These are phyloP conservation scores for Prunella vulgaris DNA, from an alignment of 257 asterid genomes.

Conservation along the genomic window DNA sequence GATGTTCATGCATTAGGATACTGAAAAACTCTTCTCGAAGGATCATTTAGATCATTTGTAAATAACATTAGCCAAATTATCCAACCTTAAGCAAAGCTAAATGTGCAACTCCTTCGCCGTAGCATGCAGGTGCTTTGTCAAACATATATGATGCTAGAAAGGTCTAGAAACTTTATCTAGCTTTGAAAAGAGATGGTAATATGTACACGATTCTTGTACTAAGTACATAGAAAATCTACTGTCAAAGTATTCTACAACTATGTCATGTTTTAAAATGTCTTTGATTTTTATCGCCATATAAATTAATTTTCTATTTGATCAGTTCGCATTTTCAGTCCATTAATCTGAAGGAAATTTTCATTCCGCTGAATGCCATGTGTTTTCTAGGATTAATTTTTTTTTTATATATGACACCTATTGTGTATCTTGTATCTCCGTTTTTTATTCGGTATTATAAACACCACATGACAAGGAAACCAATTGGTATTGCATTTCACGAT, in stretches of 20 bases:
- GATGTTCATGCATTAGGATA: background rate
- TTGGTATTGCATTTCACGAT: background rate
- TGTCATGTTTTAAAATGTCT: background rate
- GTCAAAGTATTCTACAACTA: background rate
- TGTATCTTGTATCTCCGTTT: background rate
- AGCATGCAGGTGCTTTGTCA: background rate
- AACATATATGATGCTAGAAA: background rate
- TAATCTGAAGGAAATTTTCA: background rate
- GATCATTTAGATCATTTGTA: background rate
- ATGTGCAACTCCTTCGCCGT: background rate
- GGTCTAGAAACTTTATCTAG: background rate
- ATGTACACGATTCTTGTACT: background rate
- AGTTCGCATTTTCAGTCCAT: background rate
- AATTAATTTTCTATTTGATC: background rate
- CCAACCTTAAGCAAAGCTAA: slow-evolving; percentile 3
- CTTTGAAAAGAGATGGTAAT: background rate
- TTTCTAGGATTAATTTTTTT: background rate
- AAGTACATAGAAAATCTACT: background rate
- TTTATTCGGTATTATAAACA: background rate
- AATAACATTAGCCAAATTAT: background rate
- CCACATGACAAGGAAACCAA: background rate
- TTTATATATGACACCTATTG: background rate
- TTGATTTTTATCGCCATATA: background rate
- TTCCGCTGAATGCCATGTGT: background rate
- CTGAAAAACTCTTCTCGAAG: background rate